Evolutionary conservation across 1,139 yeast species (phyloP), one percentile per base, ranked within the genome.

Genomic region (Pichia cactophila): DNA sequence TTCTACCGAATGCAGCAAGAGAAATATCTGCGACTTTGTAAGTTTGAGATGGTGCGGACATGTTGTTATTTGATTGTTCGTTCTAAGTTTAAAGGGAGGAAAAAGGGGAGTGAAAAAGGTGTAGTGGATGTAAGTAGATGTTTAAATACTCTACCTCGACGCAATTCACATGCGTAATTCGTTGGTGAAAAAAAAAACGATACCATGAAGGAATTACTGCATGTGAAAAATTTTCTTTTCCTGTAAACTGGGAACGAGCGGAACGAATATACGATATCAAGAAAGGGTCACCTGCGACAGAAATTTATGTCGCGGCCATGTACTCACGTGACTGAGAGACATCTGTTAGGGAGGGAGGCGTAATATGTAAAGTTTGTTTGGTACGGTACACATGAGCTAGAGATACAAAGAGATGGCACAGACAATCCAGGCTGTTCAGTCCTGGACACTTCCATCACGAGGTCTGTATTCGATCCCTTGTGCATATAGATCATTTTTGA

Each of bases 1-100:
- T 94, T 81, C 98, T 89, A 77, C 99, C 99, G 74, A 92, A 92
- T 69, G 98, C 98, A 69, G 99, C 98, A 63, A 92, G 83, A 64
- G 97, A 87, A 75, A 94, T 86, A 74, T 92, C 99, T 68, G 98
- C 95, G 71, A 92, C 96, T 76, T 94, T 92, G 81, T 83, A 92
- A 75, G 83, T 86, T 59, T 70, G 73, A 62, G 80, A 78, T 64
- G 80, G 80, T 56, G 78, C 72, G 63, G 81, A 73, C 81, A 77
- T 76, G 56, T 48, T 41, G 23, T 16, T 28, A 33, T 41, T 33
- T 12, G 11, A 23, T 11, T 29, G 41, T 17, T 6, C 36, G 4
- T 41, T 38, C n/a, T 28, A 14, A 17, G 26, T 14, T n/a, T 7
- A 26, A 11, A 10, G 23, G 29, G 44, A n/a, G 35, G 29, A 38